Evolutionary conservation across 441 rosid genomes (phyloP).

Genomic region (Arabidopsis hybrid): DNA sequence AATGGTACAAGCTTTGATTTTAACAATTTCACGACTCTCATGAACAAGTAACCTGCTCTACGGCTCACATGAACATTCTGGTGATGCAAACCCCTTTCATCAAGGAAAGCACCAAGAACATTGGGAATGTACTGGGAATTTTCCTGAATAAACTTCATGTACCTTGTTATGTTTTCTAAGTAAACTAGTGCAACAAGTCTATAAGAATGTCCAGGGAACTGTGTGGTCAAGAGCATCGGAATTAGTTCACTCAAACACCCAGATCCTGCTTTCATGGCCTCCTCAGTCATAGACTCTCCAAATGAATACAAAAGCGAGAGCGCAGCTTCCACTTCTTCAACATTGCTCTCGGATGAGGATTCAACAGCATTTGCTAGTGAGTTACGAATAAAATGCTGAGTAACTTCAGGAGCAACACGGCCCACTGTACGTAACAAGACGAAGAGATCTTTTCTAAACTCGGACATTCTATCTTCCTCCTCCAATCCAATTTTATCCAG

Average conservation of each 20-base stretch:
- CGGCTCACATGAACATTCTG: conserved; percentile 77
- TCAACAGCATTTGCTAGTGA: conserved; percentile 69
- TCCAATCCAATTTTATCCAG: conserved; percentile 90
- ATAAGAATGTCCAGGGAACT: conserved; percentile 84
- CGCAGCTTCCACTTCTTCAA: conserved; percentile 96
- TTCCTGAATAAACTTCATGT: conserved; percentile 84
- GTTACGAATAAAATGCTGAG: conserved; percentile 76
- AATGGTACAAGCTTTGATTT: conserved; percentile 90
- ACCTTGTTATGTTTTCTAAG: conserved; percentile 81
- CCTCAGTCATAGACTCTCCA: conserved; percentile 87
- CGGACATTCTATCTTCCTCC: conserved; percentile 90
- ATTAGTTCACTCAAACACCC: conserved; percentile 78
- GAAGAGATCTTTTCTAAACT: conserved; percentile 84
- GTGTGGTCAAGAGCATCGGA: conserved; percentile 74
- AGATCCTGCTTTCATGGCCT: conserved; percentile 69
- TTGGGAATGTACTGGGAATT: conserved; percentile 68
- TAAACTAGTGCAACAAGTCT: conserved; percentile 89
- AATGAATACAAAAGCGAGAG: conserved; percentile 89
- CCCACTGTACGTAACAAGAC: conserved; percentile 85
- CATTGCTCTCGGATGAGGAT: conserved; percentile 70
- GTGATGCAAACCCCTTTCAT: conserved; percentile 95
- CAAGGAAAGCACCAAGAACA: conserved; percentile 84
- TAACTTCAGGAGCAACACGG: conserved; percentile 86
- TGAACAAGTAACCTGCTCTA: conserved; percentile 94
- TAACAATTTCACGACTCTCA: conserved; percentile 82